Conservation (phyloP, 1,284 basidiomycete species). For the Melampsora larici-populina region DNA sequence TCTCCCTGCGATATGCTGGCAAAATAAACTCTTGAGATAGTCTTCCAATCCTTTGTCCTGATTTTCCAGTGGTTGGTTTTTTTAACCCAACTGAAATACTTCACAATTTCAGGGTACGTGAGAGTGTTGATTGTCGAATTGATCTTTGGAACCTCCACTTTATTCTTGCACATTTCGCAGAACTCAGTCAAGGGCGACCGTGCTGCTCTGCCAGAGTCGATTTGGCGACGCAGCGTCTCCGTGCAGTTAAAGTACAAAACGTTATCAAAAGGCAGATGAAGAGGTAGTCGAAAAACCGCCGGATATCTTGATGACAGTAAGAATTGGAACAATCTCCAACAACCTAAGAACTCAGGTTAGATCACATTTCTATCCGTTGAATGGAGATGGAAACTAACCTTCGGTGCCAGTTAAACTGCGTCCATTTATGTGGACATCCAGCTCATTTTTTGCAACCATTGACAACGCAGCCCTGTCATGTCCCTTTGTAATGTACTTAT, state of each 20-base stretch:
- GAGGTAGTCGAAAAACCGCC: not conserved
- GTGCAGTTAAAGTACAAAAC: not conserved
- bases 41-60: constrained; percentile 47
- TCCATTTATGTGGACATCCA: not conserved
- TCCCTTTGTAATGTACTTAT: too few relatives aligned
- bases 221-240: not conserved
- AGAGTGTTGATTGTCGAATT: not conserved
- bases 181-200: not conserved
- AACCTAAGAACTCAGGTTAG: too few relatives aligned
- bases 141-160: not conserved
- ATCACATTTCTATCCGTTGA: too few relatives aligned
- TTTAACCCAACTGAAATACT: constrained; percentile 8
- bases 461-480: too few relatives aligned
- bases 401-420: not conserved
- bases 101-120: constrained; percentile 2
- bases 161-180: not conserved
- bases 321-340: constrained; percentile 1
- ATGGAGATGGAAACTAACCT: constrained; percentile 2
- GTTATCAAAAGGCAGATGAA: not conserved
- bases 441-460: constrained; percentile 1
- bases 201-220: not conserved
- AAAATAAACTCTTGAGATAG: constrained; percentile 35
- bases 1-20: not conserved
- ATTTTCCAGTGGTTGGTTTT: constrained; percentile 45
- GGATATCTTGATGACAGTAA: not conserved